These are phyloP conservation scores for Trichophyton rubrum DNA, from an alignment of 2,329 filamentous ascomycete species.

Conservation along the genomic window DNA sequence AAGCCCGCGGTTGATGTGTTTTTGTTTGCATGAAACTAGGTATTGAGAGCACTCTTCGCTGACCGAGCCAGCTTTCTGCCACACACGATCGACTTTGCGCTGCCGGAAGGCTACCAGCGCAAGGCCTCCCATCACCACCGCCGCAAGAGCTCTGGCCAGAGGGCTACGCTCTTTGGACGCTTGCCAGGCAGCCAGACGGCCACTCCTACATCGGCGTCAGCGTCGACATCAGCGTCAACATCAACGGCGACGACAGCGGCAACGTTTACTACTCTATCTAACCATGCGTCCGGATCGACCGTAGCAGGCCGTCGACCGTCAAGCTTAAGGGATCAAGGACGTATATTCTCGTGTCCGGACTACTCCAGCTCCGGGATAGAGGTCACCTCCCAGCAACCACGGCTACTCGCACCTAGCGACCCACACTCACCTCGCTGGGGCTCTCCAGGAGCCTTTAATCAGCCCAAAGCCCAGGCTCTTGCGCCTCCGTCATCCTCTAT, in stretches of 20 bases:
- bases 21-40: too few species aligned
- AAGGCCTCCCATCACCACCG: slow-evolving; percentile 5
- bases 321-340: slow-evolving; percentile 14
- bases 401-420: slow-evolving; percentile 56
- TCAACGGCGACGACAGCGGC: neutral
- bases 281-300: neutral
- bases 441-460: slow-evolving; percentile 49
- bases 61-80: slow-evolving; percentile 61
- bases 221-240: neutral
- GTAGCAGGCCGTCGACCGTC: neutral
- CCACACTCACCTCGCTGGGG: slow-evolving; percentile 69
- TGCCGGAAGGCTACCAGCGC: slow-evolving; percentile 22
- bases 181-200: slow-evolving; percentile 10
- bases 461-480: slow-evolving; percentile 63
- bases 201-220: neutral
- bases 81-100: slow-evolving; percentile 79
- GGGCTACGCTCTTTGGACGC: slow-evolving; percentile 27
- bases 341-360: slow-evolving; percentile 26
- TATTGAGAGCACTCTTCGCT: slow-evolving; percentile 15
- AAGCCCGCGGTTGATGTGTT: slow-evolving; percentile 33
- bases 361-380: slow-evolving; percentile 18
- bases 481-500: slow-evolving; percentile 65
- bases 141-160: slow-evolving; percentile 12
- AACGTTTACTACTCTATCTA: neutral
- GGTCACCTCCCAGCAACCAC: slow-evolving; percentile 23